These are phyloP conservation scores for Saturnispora bothae DNA, from an alignment of 805 yeast species.

Conservation along the genomic window DNA sequence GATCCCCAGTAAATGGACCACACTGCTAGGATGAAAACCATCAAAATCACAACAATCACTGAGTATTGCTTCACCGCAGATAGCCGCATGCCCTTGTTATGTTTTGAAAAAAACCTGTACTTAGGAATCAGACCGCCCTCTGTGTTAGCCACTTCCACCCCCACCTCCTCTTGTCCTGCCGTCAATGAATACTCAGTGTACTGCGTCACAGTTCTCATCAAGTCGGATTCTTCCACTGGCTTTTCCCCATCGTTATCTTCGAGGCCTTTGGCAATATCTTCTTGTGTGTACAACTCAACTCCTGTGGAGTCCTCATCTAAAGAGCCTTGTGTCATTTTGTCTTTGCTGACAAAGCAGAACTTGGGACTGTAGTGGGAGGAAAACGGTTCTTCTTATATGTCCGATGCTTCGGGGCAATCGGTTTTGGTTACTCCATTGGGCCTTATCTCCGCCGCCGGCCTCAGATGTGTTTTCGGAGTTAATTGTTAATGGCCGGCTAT, in stretches of 20 bases:
- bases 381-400: too few relatives aligned
- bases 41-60: conserved; percentile 21
- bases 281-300: neutral
- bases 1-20: conserved; percentile 43
- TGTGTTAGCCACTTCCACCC: neutral
- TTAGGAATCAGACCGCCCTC: conserved; percentile 4
- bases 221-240: conserved; percentile 3
- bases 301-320: neutral
- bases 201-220: conserved; percentile 16
- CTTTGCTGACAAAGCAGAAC: too few relatives aligned
- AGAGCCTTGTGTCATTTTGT: too few relatives aligned
- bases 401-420: too few relatives aligned
- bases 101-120: conserved; percentile 14
- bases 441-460: too few relatives aligned
- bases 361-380: too few relatives aligned
- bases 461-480: too few relatives aligned
- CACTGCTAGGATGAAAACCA: conserved; percentile 28
- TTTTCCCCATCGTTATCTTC: neutral
- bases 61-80: conserved; percentile 12
- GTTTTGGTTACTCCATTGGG: too few relatives aligned
- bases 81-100: conserved; percentile 11
- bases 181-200: conserved; percentile 17
- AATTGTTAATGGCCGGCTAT: too few relatives aligned
- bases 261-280: neutral
- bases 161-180: conserved; percentile 6